A percentile compares a stretch with the other conserved stretches of the same genome.
phyloP scores from a whole-genome alignment of 139 green algal species.

The Pycnococcus provasolii region DNA sequence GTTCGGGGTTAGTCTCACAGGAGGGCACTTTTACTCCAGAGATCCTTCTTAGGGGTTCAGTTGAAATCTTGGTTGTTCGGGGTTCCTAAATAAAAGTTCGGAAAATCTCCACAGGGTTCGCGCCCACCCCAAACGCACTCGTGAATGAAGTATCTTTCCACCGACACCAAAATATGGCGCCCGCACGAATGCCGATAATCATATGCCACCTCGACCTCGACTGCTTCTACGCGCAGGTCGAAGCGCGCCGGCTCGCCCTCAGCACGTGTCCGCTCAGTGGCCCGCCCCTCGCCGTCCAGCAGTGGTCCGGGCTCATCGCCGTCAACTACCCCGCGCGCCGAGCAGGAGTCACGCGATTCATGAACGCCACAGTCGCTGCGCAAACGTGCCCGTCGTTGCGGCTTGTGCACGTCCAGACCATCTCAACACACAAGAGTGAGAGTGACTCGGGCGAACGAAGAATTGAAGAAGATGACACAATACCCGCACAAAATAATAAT shows the following conservation, averaged over 20 bases:
- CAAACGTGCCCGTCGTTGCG: slow-evolving; percentile 62
- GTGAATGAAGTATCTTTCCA: no score
- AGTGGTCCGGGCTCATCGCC: slow-evolving; percentile 52
- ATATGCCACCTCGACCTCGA: slow-evolving; percentile 61
- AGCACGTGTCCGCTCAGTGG: slow-evolving; percentile 22
- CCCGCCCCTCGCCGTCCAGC: slow-evolving; percentile 66
- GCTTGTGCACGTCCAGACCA: slow-evolving; percentile 75
- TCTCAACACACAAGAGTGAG: slow-evolving; percentile 36
- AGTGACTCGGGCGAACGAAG: neutral
- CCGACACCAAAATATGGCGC: no score
- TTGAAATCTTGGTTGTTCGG: no score
- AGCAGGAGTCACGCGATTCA: slow-evolving; percentile 62
- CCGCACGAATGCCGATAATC: neutral
- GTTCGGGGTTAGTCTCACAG: no score
- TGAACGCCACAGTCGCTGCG: slow-evolving; percentile 55
- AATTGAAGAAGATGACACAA: neutral
- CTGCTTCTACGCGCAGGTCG: slow-evolving; percentile 65
- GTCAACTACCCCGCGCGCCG: slow-evolving; percentile 75
- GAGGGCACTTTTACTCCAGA: no score
- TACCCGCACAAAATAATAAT: no score
- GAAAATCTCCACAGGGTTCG: no score
- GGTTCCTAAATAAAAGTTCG: no score
- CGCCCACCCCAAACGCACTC: no score
- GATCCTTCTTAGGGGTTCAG: no score
- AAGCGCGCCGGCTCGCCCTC: slow-evolving; percentile 60